A percentile compares a stretch with the other conserved stretches of the same genome.
phyloP scores from a whole-genome alignment of 768 basidiomycete genomes.

The Leucocoprinus leucothites region DNA sequence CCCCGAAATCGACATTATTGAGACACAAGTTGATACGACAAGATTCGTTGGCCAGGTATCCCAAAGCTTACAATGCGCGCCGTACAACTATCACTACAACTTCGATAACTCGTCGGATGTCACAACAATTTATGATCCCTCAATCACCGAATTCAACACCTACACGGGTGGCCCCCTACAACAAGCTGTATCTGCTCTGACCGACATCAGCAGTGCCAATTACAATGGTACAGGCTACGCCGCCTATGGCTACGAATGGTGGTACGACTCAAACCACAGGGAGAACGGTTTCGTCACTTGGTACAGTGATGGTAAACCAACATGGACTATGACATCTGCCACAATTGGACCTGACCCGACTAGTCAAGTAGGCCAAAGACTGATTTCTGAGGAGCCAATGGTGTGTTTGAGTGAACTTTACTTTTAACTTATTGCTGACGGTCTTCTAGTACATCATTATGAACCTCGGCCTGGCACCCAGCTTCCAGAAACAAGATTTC shows the following conservation, averaged over 20 bases:
- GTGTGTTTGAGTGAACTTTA: conserved; percentile 37
- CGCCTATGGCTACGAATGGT: conserved; percentile 77
- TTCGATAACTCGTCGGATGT: conserved; percentile 50
- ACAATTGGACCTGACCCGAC: conserved; percentile 62
- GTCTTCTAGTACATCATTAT: conserved; percentile 68
- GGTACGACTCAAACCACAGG: conserved; percentile 62
- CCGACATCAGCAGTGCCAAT: conserved; percentile 40
- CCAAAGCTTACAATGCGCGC: conserved; percentile 76
- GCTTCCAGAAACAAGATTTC: conserved; percentile 75
- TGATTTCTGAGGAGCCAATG: conserved; percentile 93
- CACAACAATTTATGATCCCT: conserved; percentile 47
- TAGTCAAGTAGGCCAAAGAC: conserved; percentile 54
- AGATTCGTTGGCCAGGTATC: conserved; percentile 60
- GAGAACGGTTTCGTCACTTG: conserved; percentile 76
- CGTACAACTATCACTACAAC: conserved; percentile 66
- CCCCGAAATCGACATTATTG: conserved; percentile 90
- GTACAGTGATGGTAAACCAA: conserved; percentile 58
- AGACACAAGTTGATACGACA: conserved; percentile 64
- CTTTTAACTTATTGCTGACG: conserved; percentile 9
- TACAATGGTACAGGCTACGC: conserved; percentile 54
- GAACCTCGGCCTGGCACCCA: conserved; percentile 79
- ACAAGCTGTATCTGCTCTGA: conserved; percentile 69
- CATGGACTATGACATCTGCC: conserved; percentile 68
- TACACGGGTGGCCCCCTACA: conserved; percentile 71
- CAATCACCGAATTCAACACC: conserved; percentile 51